phyloP scores from a whole-genome alignment of 495 filamentous ascomycete species.

The Neohortaea acidophila region DNA sequence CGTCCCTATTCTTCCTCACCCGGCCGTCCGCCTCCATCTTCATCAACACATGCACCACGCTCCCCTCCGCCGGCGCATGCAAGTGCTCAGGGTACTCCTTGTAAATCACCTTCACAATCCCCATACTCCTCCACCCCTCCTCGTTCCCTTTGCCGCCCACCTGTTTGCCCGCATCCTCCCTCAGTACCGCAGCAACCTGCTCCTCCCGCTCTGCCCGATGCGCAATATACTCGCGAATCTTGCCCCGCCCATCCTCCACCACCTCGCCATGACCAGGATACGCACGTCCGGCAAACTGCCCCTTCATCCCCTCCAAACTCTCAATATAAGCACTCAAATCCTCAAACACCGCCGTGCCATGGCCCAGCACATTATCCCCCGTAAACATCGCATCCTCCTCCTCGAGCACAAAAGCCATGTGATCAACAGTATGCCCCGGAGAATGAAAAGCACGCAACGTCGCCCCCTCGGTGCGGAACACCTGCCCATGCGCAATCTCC shows the following conservation, averaged over 20 bases:
- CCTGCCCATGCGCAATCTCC: slow-evolving; percentile 46
- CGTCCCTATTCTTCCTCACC: slow-evolving; percentile 18
- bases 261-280: slow-evolving; percentile 83
- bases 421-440: slow-evolving; percentile 78
- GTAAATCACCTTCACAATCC: slow-evolving; percentile 78
- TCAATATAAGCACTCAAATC: slow-evolving; percentile 56
- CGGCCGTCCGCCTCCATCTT: slow-evolving; percentile 27
- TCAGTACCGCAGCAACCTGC: slow-evolving; percentile 59
- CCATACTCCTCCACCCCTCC: slow-evolving; percentile 50
- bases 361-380: slow-evolving; percentile 86
- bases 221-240: slow-evolving; percentile 63
- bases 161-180: slow-evolving; percentile 25
- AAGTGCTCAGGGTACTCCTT: slow-evolving; percentile 58
- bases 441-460: slow-evolving; percentile 59
- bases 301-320: slow-evolving; percentile 55
- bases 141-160: slow-evolving; percentile 20
- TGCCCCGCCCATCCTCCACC: slow-evolving; percentile 47
- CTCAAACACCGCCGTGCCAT: slow-evolving; percentile 87
- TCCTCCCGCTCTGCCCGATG: slow-evolving; percentile 68
- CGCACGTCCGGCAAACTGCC: slow-evolving; percentile 47
- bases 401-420: slow-evolving; percentile 46
- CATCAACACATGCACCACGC: slow-evolving; percentile 26
- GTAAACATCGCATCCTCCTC: slow-evolving; percentile 84
- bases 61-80: slow-evolving; percentile 40
- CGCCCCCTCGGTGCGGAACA: slow-evolving; percentile 59